phyloP scores from a whole-genome alignment of 2,329 filamentous ascomycete genomes.

The Aureobasidium sp. region DNA sequence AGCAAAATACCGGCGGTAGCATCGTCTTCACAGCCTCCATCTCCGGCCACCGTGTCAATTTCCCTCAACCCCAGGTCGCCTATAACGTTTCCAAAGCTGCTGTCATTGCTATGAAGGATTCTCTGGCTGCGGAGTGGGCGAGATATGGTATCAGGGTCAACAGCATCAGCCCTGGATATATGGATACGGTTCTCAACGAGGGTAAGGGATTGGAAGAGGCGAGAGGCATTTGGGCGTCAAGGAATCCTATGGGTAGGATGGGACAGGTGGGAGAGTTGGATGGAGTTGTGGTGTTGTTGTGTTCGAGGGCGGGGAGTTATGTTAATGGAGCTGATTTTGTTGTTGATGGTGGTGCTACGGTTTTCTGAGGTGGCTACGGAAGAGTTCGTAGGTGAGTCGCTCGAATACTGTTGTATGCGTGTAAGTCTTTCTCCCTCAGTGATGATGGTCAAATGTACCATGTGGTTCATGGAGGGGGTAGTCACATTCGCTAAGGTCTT shows the following conservation, averaged over 20 bases:
- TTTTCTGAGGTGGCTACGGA: neutral
- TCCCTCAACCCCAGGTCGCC: slow-evolving; percentile 79
- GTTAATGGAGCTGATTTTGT: slow-evolving; percentile 43
- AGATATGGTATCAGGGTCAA: slow-evolving; percentile 85
- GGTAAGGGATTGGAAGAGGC: slow-evolving; percentile 39
- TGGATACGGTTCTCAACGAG: slow-evolving; percentile 82
- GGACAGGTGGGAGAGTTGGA: slow-evolving; percentile 41
- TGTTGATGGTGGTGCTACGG: slow-evolving; percentile 35
- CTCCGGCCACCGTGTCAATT: slow-evolving; percentile 50
- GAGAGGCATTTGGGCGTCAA: slow-evolving; percentile 34
- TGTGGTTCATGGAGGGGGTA: too few species aligned
- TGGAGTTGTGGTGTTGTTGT: slow-evolving; percentile 41
- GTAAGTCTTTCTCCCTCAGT: too few species aligned
- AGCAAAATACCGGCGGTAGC: slow-evolving; percentile 73
- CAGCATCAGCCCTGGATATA: slow-evolving; percentile 87
- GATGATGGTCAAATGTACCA: too few species aligned
- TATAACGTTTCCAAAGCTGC: slow-evolving; percentile 90
- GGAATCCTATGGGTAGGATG: slow-evolving; percentile 46
- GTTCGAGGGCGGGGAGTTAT: slow-evolving; percentile 38
- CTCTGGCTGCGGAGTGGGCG: slow-evolving; percentile 86
- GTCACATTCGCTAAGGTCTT: too few species aligned
- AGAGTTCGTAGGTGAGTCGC: neutral
- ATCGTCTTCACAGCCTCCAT: slow-evolving; percentile 81
- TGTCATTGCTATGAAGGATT: slow-evolving; percentile 82
- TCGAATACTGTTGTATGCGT: neutral